Conservation (phyloP, 352 stramenopile genomes). For the Phytophthora crassamura region DNA sequence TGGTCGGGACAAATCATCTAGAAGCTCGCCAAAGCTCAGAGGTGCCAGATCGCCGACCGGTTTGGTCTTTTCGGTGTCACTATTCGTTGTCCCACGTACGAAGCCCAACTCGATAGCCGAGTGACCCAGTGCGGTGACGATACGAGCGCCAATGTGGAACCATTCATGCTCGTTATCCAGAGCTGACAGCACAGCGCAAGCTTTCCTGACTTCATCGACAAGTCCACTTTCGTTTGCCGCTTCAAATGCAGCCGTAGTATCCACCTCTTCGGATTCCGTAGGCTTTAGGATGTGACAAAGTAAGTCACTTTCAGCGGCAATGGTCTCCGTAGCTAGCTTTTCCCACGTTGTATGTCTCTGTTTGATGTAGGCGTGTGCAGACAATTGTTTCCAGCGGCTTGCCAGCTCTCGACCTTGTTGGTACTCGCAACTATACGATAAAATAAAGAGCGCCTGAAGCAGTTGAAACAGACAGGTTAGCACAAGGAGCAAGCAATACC, state of each 20-base stretch:
- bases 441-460: slow-evolving; percentile 31
- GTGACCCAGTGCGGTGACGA: slow-evolving; percentile 1
- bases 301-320: slow-evolving; percentile 40
- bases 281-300: slow-evolving; percentile 31
- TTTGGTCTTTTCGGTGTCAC: neutral
- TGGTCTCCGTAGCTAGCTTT: slow-evolving; percentile 16
- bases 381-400: slow-evolving; percentile 29
- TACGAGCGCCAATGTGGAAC: neutral
- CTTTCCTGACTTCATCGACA: slow-evolving; percentile 16
- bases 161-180: slow-evolving; percentile 1
- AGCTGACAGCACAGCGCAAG: neutral
- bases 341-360: slow-evolving; percentile 27
- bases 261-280: slow-evolving; percentile 17
- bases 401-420: slow-evolving; percentile 34
- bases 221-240: slow-evolving; percentile 14
- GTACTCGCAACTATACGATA: slow-evolving; percentile 46
- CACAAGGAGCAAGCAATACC: neutral
- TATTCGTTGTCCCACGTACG: neutral
- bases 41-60: no score
- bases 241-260: slow-evolving; percentile 4
- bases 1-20: slow-evolving; percentile 17
- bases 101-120: slow-evolving; percentile 14
- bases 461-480: neutral
- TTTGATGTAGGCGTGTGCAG: slow-evolving; percentile 37
- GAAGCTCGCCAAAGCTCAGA: slow-evolving; percentile 6